These are phyloP conservation scores for Fusarium sp. DNA, from an alignment of 2,329 filamentous ascomycete genomes.

Conservation along the genomic window DNA sequence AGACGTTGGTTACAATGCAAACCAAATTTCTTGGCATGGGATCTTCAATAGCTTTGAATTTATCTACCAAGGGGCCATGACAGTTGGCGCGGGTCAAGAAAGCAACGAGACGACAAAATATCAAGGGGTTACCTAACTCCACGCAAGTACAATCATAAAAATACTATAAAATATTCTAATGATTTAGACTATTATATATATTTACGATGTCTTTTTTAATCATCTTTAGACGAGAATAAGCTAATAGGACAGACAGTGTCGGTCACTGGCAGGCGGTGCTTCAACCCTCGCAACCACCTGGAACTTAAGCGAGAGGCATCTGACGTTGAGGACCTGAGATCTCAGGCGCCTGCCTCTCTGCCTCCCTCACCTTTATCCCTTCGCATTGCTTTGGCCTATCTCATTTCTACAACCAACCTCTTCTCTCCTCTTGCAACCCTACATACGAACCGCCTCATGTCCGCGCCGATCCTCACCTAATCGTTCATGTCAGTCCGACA, in stretches of 20 bases:
- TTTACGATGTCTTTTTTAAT: too few relatives aligned
- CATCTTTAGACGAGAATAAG: too few relatives aligned
- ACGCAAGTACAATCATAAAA: too few relatives aligned
- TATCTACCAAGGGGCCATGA: not conserved
- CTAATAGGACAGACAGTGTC: not conserved
- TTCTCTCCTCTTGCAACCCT: not conserved
- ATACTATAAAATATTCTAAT: too few relatives aligned
- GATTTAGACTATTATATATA: too few relatives aligned
- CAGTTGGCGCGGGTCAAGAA: too few relatives aligned
- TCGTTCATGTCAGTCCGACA: not conserved
- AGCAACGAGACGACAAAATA: too few relatives aligned
- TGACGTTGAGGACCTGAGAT: conserved; percentile 22
- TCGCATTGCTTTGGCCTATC: not conserved
- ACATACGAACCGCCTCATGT: not conserved
- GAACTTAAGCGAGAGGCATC: conserved; percentile 17
- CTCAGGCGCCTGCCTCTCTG: not conserved
- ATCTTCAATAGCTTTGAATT: not conserved
- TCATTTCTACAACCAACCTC: not conserved
- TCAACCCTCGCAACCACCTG: not conserved
- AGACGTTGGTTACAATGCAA: not conserved
- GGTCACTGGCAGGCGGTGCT: conserved; percentile 7
- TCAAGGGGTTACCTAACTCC: too few relatives aligned
- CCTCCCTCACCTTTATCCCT: not conserved
- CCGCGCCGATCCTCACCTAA: not conserved
- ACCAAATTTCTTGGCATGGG: not conserved